phyloP scores from a whole-genome alignment of 805 yeast genomes.

The Wickerhamiella sergipiensis region DNA sequence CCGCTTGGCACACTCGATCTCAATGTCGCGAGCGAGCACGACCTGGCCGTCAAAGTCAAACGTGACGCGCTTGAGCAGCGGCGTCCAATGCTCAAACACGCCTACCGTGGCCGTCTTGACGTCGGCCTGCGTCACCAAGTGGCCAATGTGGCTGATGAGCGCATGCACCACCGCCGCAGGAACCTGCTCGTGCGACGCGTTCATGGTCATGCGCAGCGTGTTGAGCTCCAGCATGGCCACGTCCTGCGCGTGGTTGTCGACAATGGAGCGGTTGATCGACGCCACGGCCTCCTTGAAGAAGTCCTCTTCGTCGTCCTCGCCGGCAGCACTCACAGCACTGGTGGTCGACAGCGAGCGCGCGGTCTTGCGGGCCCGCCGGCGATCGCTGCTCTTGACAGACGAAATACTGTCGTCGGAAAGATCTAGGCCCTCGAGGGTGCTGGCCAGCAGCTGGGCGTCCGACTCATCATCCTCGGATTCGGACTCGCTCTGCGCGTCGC shows the following conservation, averaged over 20 bases:
- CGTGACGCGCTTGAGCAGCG: constrained; percentile 70
- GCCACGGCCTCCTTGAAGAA: constrained; percentile 86
- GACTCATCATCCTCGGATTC: constrained; percentile 20
- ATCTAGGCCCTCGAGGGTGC: constrained; percentile 19
- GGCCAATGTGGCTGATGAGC: constrained; percentile 51
- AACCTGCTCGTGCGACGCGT: constrained; percentile 88
- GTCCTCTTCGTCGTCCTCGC: constrained; percentile 54
- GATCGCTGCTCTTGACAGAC: constrained; percentile 10
- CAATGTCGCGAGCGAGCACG: constrained; percentile 42
- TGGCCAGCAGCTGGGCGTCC: constrained; percentile 9
- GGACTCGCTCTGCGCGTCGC: constrained; percentile 24
- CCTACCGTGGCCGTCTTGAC: constrained; percentile 64
- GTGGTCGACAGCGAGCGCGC: constrained; percentile 14
- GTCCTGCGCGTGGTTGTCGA: constrained; percentile 82
- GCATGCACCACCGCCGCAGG: constrained; percentile 69
- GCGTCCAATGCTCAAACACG: constrained; percentile 70
- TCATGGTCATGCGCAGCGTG: constrained; percentile 94
- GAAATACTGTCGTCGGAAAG: constrained; percentile 23
- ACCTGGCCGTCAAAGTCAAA: constrained; percentile 67
- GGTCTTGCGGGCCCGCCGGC: constrained; percentile 7
- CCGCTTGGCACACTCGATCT: constrained; percentile 33
- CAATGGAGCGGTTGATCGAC: constrained; percentile 82
- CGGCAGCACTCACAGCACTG: constrained; percentile 31
- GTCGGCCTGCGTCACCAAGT: constrained; percentile 63
- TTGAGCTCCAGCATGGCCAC: constrained; percentile 87